Conservation (phyloP, 2,329 filamentous ascomycete genomes). For the Talaromyces marneffei region DNA sequence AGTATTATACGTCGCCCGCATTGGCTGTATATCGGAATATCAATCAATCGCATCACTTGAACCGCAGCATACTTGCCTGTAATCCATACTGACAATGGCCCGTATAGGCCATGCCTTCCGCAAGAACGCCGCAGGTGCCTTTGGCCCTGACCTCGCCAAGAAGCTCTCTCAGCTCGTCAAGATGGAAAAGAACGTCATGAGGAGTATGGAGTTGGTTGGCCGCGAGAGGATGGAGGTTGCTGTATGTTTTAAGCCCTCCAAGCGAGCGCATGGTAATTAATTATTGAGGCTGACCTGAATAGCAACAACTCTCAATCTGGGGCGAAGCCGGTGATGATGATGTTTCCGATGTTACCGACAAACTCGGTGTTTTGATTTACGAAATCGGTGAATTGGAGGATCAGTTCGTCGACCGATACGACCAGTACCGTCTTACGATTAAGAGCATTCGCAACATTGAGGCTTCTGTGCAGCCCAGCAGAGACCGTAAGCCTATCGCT, state of each 20-base stretch:
- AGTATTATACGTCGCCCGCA: not conserved
- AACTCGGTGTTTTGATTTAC: slow-evolving; percentile 94
- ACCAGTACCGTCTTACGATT: slow-evolving; percentile 98
- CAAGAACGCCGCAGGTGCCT: slow-evolving; percentile 48
- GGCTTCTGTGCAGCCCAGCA: slow-evolving; percentile 93
- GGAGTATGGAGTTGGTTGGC: slow-evolving; percentile 89
- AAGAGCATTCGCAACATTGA: slow-evolving; percentile 99
- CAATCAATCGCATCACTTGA: not conserved
- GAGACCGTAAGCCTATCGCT: slow-evolving; percentile 80
- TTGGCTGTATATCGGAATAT: not conserved
- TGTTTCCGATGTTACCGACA: slow-evolving; percentile 97
- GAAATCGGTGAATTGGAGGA: slow-evolving; percentile 98
- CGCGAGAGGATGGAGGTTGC: slow-evolving; percentile 98
- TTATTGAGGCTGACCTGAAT: not conserved
- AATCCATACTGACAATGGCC: slow-evolving; percentile 7
- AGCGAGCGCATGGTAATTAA: too few relatives aligned
- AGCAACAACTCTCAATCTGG: slow-evolving; percentile 99
- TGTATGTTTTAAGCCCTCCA: slow-evolving; percentile 54
- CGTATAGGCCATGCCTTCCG: slow-evolving; percentile 56
- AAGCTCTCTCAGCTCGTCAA: slow-evolving; percentile 97
- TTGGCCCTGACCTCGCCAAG: slow-evolving; percentile 82
- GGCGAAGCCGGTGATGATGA: slow-evolving; percentile 94
- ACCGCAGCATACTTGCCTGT: not conserved
- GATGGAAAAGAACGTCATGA: slow-evolving; percentile 99
- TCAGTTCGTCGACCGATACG: slow-evolving; percentile 96